A percentile compares a stretch with the other conserved stretches of the same genome.
Evolutionary conservation across 73 alveolate species (phyloP).

Genomic region (Blepharisma japonicum): DNA sequence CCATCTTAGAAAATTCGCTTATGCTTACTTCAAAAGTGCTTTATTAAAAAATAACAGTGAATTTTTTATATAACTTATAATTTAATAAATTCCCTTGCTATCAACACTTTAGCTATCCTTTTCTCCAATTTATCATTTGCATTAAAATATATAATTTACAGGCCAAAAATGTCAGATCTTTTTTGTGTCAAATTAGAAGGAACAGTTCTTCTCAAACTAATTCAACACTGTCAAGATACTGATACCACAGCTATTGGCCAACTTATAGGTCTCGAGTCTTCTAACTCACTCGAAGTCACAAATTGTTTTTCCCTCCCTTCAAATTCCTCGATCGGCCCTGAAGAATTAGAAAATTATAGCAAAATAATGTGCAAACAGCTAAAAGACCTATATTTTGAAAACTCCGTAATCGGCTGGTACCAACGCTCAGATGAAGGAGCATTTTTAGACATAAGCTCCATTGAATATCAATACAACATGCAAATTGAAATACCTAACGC

Average conservation of each 20-base stretch:
- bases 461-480: slow-evolving; percentile 5
- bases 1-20: no score
- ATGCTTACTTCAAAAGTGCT: no score
- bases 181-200: not conserved
- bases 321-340: not conserved
- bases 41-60: no score
- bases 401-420: slow-evolving; percentile 8
- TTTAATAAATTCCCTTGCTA: no score
- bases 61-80: no score
- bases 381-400: slow-evolving; percentile 24
- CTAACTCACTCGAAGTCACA: not conserved
- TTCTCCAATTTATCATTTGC: no score
- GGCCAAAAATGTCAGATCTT: slow-evolving; percentile 16
- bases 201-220: slow-evolving; percentile 16
- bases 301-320: not conserved
- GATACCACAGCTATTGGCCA: not conserved
- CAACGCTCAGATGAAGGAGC: not conserved
- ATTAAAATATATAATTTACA: not conserved
- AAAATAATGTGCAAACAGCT: not conserved
- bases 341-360: slow-evolving; percentile 4
- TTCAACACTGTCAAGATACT: slow-evolving; percentile 22
- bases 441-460: not conserved
- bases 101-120: no score
- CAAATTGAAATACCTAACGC: not conserved
- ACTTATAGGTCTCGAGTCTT: not conserved